Evolutionary conservation across 495 filamentous ascomycete genomes (phyloP), one percentile per base, ranked within the genome.

Genomic region (Trichoderma virens): DNA sequence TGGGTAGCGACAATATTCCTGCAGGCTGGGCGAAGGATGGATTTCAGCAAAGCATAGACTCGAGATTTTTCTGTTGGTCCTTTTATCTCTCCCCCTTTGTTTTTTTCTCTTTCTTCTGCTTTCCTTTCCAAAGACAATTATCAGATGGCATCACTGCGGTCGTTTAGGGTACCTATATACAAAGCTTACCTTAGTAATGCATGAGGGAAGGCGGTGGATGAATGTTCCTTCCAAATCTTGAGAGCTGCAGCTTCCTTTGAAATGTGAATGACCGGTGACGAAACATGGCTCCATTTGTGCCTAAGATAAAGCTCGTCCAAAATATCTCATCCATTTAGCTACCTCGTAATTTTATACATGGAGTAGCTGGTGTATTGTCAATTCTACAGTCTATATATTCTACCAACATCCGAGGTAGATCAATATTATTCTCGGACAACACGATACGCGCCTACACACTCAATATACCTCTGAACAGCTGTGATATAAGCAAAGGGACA

Each of bases 1-100:
- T 30, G 39, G 61, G 39, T 62, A 41, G 61, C 35, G 39, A 43
- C 39, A 62, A 20, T 25, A 56, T 56, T 56, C 6, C 51, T 56
- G 51, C 51, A 56, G 51, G 51, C 51, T 56, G 51, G 51, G 51
- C 51, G 51, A 56, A 56, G 51, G 51, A 56, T 28, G 51, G 27
- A 30, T 56, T 56, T 28, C 51, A 56, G 51, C 51, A 56, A 56
- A 56, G 25, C 27, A 56, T 56, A 56, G 51, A 56, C 25, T 28
- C 51, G 51, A 56, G 27, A 27, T 16, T 56, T 56, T 56, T 30
- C 13, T 27, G 23, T 56, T 56, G 23, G 25, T 47, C 20, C 23
- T 27, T 56, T 56, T 25, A 28, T 56, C 18, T 28, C 27, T 56
- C 25, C 18, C 20, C 27, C 23, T 30, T 56, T 56, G 43, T n/a